phyloP scores from a whole-genome alignment of 148 eudicot genomes.

The Beta vulgaris region DNA sequence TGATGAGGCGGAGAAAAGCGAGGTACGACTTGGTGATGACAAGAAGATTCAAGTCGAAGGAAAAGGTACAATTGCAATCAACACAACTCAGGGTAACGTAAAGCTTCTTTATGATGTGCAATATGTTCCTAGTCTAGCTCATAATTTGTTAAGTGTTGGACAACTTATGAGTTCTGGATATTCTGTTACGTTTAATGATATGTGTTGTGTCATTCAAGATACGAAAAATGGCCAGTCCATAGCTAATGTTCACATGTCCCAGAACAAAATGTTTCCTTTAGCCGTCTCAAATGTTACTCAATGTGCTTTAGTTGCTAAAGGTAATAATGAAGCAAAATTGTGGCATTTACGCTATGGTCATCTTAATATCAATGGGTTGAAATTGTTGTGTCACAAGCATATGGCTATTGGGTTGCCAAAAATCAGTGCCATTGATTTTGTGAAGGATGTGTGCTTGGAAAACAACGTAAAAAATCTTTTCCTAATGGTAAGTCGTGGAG shows the following conservation, averaged over 20 bases:
- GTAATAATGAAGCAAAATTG: not conserved
- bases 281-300: not conserved
- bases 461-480: too few species aligned
- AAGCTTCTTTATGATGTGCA: conserved; percentile 29
- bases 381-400: too few species aligned
- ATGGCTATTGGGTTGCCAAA: too few species aligned
- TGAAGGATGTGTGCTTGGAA: too few species aligned
- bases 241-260: too few species aligned
- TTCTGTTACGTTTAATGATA: too few species aligned
- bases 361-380: conserved; percentile 20
- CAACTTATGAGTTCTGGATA: too few species aligned
- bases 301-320: conserved; percentile 5
- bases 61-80: conserved; percentile 22
- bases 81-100: conserved; percentile 9
- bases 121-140: conserved; percentile 28
- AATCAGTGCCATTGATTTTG: too few species aligned
- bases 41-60: conserved; percentile 25
- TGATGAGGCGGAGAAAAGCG: conserved; percentile 9
- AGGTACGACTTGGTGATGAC: conserved; percentile 25
- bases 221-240: too few species aligned
- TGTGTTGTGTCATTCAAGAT: too few species aligned
- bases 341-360: conserved; percentile 30
- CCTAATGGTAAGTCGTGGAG: too few species aligned
- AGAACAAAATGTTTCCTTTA: not conserved
- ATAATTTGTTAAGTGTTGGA: conserved; percentile 33